Evolutionary conservation across 352 stramenopile genomes (phyloP).

Genomic region (Globisporangium alternatum): DNA sequence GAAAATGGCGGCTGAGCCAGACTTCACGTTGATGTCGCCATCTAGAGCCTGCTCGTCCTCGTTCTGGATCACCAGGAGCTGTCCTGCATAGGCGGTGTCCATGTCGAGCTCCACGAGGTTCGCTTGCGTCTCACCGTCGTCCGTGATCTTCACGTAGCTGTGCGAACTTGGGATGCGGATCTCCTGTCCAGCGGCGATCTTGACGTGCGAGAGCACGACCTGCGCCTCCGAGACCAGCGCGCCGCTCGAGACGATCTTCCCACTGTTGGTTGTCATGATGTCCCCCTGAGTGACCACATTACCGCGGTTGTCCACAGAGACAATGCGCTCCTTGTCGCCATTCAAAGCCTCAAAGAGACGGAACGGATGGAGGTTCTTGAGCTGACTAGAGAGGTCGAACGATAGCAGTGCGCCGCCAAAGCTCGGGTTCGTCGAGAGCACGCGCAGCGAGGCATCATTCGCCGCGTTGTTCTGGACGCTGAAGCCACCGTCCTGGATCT

Average conservation of each 20-base stretch:
- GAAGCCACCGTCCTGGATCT: slow-evolving; percentile 60
- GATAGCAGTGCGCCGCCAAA: slow-evolving; percentile 54
- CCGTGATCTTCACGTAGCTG: slow-evolving; percentile 69
- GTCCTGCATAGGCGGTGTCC: slow-evolving; percentile 39
- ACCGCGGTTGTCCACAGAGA: slow-evolving; percentile 50
- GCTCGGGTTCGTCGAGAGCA: slow-evolving; percentile 41
- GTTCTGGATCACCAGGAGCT: slow-evolving; percentile 77
- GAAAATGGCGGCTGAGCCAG: slow-evolving; percentile 51
- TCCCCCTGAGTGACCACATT: slow-evolving; percentile 48
- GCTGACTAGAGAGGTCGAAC: slow-evolving; percentile 36
- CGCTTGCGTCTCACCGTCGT: slow-evolving; percentile 31
- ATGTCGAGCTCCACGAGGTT: slow-evolving; percentile 47
- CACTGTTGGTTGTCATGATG: slow-evolving; percentile 38
- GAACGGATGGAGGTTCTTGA: slow-evolving; percentile 31
- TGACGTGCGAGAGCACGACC: slow-evolving; percentile 43
- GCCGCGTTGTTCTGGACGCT: slow-evolving; percentile 36
- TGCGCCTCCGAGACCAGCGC: slow-evolving; percentile 53
- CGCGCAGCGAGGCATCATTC: slow-evolving; percentile 42
- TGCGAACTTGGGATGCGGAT: slow-evolving; percentile 55
- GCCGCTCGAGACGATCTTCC: slow-evolving; percentile 46
- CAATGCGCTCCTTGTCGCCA: slow-evolving; percentile 13
- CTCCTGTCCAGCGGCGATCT: slow-evolving; percentile 31
- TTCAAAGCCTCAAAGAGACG: slow-evolving; percentile 45
- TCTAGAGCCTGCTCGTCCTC: slow-evolving; percentile 53
- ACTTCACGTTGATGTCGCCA: slow-evolving; percentile 50